These are phyloP conservation scores for Cyclotella choctawhatcheeana DNA, from an alignment of 108 stramenopile genomes.

Conservation along the genomic window DNA sequence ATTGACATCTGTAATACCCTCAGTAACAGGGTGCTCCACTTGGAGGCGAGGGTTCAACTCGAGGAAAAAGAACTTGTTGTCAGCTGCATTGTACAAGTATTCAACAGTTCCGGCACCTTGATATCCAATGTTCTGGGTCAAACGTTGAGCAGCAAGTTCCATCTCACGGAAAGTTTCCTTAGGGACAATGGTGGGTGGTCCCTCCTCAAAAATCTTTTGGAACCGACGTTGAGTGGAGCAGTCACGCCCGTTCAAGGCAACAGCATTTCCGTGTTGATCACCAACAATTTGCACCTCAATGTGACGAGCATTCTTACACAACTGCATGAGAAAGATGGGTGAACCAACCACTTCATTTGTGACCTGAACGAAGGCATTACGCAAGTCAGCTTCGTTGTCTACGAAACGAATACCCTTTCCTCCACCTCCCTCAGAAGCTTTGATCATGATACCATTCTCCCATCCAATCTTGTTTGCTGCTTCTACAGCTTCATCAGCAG, in stretches of 20 bases:
- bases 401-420: constrained; percentile 99
- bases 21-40: constrained; percentile 97
- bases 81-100: constrained; percentile 95
- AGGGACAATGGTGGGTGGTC: constrained; percentile 90
- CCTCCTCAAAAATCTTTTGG: constrained; percentile 99
- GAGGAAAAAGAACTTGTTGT: constrained; percentile 95
- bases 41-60: constrained; percentile 99
- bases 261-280: constrained; percentile 96
- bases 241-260: constrained; percentile 96
- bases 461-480: constrained; percentile 93
- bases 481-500: constrained; percentile 94
- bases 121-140: constrained; percentile 96
- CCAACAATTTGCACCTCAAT: constrained; percentile 99
- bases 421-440: constrained; percentile 98
- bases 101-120: constrained; percentile 99
- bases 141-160: constrained; percentile 94
- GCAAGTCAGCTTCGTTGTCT: constrained; percentile 86
- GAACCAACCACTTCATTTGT: constrained; percentile 94
- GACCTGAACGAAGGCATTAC: constrained; percentile 89
- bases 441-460: constrained; percentile 98
- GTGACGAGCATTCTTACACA: constrained; percentile 97
- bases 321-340: constrained; percentile 98
- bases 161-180: constrained; percentile 90
- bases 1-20: constrained; percentile 91
- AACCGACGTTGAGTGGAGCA: constrained; percentile 98